Evolutionary conservation across 1,284 basidiomycete species (phyloP), one percentile per base, ranked within the genome.

Genomic region (Melampsora americana): DNA sequence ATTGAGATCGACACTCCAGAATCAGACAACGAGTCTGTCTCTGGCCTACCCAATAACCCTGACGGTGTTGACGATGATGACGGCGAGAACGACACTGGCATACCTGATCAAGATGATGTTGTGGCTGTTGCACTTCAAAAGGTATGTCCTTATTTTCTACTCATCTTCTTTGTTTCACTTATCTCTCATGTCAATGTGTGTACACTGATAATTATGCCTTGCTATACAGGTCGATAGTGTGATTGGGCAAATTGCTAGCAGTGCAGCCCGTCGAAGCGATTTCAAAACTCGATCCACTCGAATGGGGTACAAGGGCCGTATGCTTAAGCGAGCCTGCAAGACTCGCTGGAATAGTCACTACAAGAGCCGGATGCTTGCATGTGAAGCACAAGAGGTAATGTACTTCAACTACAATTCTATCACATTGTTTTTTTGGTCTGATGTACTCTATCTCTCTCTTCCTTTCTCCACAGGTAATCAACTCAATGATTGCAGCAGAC

Each of bases 311-410:
- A 65, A 65, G 16, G 62, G 35, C 1, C 23, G 12, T 5, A 12
- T 42, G 14, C 62, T 65, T 18, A 65, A 39, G n/a, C n/a, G 18
- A 39, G 28, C 32, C 18, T 65, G 44, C 35, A 42, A 42, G 23
- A 65, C 44, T 5, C 14, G 30, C 35, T 65, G 62, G 62, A 65
- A 65, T n/a, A 18, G 35, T 14, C 14, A 65, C n/a, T 65, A 65
- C 35, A n/a, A 65, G 20, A 65, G 62, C 62, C 62, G 14, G 35
- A 39, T 32, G 35, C 5, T n/a, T 20, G 62, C 26, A 5, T 18
- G 35, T 20, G 44, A 32, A 11, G 30, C 62, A n/a, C 35, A 16
- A 20, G 28, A 65, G 35, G 62, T 65, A 6, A 30, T 12, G 30
- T 16, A 56, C 12, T n/a, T n/a, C 53, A 4, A 4, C 12, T 12